A percentile compares a stretch with the other conserved stretches of the same genome.
These are phyloP conservation scores for Dendrocalamus sinicus DNA, from an alignment of 176 grass and related monocot species.

Conservation along the genomic window DNA sequence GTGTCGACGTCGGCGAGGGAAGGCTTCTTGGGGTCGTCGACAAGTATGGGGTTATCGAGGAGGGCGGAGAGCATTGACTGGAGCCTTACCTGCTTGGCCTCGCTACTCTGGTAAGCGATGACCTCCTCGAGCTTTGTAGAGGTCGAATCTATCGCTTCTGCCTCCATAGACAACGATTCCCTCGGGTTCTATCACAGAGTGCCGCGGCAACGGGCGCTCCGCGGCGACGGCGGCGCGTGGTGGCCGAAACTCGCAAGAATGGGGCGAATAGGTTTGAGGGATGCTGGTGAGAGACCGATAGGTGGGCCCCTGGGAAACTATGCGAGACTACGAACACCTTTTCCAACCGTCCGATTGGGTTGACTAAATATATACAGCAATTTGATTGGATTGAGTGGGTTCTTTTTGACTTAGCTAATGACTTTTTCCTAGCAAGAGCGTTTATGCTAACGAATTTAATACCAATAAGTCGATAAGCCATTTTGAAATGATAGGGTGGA, in stretches of 20 bases:
- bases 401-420: too few species aligned
- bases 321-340: accelerated
- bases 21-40: conserved; percentile 65
- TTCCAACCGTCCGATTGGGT: conserved; percentile 23
- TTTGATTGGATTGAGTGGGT: not conserved
- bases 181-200: not conserved
- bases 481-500: too few species aligned
- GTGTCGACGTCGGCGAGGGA: conserved; percentile 78
- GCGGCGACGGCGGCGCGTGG: not conserved
- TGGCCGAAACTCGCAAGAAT: not conserved
- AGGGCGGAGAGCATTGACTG: conserved; percentile 78
- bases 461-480: too few species aligned
- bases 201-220: not conserved
- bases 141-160: conserved; percentile 44
- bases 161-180: not conserved
- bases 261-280: not conserved
- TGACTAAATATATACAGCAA: accelerated
- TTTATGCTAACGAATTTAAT: too few species aligned
- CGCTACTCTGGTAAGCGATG: conserved; percentile 62
- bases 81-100: conserved; percentile 71
- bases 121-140: conserved; percentile 50
- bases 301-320: not conserved
- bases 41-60: conserved; percentile 76
- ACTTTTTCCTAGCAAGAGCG: too few species aligned
- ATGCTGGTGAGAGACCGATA: not conserved